Evolutionary conservation across 805 yeast genomes (phyloP), one percentile per base, ranked within the genome.

Genomic region (Komagataella phaffii): DNA sequence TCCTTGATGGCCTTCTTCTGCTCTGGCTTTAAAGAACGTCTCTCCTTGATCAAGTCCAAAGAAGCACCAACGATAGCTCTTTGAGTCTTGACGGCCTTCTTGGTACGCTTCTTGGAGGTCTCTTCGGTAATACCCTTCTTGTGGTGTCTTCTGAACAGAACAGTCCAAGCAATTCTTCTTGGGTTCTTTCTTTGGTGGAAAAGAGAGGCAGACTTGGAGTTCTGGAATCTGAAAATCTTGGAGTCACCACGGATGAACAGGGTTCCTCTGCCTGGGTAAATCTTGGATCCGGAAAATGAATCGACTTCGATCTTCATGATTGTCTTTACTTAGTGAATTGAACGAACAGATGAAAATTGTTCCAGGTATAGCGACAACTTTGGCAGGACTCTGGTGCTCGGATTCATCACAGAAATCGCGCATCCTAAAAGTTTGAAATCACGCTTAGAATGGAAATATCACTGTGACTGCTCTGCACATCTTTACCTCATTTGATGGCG

Each of bases 181-280:
- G 99, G 99, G 90, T 93, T 93, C 95, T 93, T 93, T 85, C 97
- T 89, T 83, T 93, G 99, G 72, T 84, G 83, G 93, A 93, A 93
- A 70, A 93, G 85, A 72, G 98, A 89, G 68, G 96, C 91, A 71
- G 95, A 82, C 80, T 93, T 93, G 65, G 97, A 86, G 75, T 87
- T 83, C 76, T 86, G 95, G 93, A 93, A 93, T 84, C 99, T 90
- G 96, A 93, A 93, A 70, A 90, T 77, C 84, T 93, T 93, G 72
- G 98, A 90, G 88, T 93, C 99, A 69, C 98, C 98, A 80, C 99
- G 89, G 77, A 93, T 89, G 73, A 88, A 93, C 75, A 93, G 84
- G 73, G 95, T 88, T 79, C 99, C 98, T 83, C 97, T 88, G 79
- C 99, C 99, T 81, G 99, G 99, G 95, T 91, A 93, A 83, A 93